Conservation (phyloP, 805 yeast genomes). For the Candida insectalens region DNA sequence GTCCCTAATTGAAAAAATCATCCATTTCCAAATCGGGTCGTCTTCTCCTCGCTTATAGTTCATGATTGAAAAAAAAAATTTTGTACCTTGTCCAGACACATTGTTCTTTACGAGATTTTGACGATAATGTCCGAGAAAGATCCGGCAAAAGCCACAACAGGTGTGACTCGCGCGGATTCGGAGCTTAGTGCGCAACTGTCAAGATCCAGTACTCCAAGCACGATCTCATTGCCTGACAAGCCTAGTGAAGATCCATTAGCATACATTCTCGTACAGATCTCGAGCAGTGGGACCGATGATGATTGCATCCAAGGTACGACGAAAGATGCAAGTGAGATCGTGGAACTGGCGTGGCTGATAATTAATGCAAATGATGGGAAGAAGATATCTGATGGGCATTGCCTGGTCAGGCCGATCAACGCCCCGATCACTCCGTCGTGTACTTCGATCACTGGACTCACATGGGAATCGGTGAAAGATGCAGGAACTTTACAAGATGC, state of each 20-base stretch:
- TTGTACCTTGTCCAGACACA: no score
- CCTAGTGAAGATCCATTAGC: constrained; percentile 8
- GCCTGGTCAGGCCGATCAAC: constrained; percentile 49
- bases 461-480: constrained; percentile 51
- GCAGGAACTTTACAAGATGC: constrained; percentile 43
- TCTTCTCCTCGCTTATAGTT: no score
- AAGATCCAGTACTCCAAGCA: constrained; percentile 1
- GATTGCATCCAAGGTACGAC: constrained; percentile 48
- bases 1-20: no score
- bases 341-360: constrained; percentile 59
- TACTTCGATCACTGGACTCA: constrained; percentile 39
- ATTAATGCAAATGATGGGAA: constrained; percentile 44
- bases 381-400: constrained; percentile 31
- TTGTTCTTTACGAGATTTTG: no score
- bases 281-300: constrained; percentile 48
- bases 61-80: no score
- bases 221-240: not conserved
- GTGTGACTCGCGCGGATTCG: no score
- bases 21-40: no score
- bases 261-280: constrained; percentile 51
- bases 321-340: constrained; percentile 59
- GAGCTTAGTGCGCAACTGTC: no score
- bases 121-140: no score
- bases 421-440: constrained; percentile 58
- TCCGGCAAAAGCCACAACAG: no score